Percentiles rank a stretch among this genome's conserved stretches.
Evolutionary conservation across 306 rosid genomes (phyloP).

Genomic region (Citrullus mucosospermus): DNA sequence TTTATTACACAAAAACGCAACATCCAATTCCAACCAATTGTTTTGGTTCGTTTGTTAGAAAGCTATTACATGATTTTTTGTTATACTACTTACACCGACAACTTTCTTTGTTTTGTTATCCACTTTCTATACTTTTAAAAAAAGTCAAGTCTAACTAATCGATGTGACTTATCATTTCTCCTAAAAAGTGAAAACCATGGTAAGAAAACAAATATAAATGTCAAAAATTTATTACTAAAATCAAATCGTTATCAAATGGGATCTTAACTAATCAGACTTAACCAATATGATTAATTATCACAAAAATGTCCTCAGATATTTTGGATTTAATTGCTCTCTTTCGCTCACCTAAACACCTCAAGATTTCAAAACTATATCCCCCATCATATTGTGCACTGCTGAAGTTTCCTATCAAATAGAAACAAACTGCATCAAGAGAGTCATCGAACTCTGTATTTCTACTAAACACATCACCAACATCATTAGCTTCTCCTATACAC

Average conservation of each 20-base stretch:
- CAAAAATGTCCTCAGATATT: background rate
- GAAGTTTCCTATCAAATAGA: background rate
- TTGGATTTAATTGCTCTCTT: background rate
- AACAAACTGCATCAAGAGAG: background rate
- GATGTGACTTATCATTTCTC: too few relatives aligned
- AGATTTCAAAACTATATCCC: background rate
- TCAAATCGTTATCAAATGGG: too few relatives aligned
- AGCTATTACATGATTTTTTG: too few relatives aligned
- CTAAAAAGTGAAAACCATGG: too few relatives aligned
- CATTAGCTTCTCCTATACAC: background rate
- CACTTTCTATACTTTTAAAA: too few relatives aligned
- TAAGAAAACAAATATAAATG: too few relatives aligned
- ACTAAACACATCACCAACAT: background rate
- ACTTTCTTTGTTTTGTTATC: too few relatives aligned
- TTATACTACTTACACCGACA: too few relatives aligned
- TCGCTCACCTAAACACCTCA: background rate
- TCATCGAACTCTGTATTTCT: background rate
- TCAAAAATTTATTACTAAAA: too few relatives aligned
- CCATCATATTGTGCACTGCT: background rate
- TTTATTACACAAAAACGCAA: background rate
- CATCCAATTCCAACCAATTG: background rate
- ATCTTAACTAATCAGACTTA: too few relatives aligned
- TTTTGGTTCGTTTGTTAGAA: background rate
- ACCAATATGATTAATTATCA: background rate
- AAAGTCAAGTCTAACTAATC: too few relatives aligned